Conservation (phyloP, 371 early-diverging fungal genomes). For the Mortierella sp. region DNA sequence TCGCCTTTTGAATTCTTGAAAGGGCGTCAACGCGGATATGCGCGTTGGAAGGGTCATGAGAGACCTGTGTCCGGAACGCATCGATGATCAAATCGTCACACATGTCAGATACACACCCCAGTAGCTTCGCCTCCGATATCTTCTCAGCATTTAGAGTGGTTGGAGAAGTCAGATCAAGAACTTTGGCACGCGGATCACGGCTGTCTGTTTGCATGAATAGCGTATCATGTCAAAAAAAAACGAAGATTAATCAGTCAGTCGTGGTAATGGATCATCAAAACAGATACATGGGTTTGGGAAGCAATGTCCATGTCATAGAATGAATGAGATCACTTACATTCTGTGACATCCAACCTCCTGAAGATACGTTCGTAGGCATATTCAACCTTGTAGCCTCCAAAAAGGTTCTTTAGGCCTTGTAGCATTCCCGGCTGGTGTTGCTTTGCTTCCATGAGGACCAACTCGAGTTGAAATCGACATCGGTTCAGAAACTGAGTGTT, state of each 20-base stretch:
- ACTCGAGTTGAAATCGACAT: constrained; percentile 21
- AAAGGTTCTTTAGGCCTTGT: not conserved
- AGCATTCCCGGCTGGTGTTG: not conserved
- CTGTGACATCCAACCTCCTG: too few relatives aligned
- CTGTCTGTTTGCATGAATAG: too few relatives aligned
- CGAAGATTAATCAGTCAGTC: too few relatives aligned
- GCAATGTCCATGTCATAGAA: too few relatives aligned
- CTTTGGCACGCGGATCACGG: constrained; percentile 18
- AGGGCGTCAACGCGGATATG: constrained; percentile 58
- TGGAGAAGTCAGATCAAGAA: constrained; percentile 23
- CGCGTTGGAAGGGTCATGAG: constrained; percentile 47
- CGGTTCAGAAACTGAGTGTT: constrained; percentile 18
- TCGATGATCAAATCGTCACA: constrained; percentile 61
- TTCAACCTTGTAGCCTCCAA: too few relatives aligned
- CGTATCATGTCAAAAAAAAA: too few relatives aligned
- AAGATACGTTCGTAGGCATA: too few relatives aligned
- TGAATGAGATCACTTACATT: too few relatives aligned
- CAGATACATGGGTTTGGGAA: too few relatives aligned
- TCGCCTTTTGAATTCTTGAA: constrained; percentile 51
- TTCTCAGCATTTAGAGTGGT: constrained; percentile 23
- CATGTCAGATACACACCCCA: constrained; percentile 64
- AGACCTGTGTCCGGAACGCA: constrained; percentile 54
- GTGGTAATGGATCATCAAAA: too few relatives aligned
- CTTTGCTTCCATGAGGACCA: constrained; percentile 7
- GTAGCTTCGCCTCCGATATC: constrained; percentile 38